These are phyloP conservation scores for Penicillium sp. DNA, from an alignment of 2,329 filamentous ascomycete species.

Conservation along the genomic window DNA sequence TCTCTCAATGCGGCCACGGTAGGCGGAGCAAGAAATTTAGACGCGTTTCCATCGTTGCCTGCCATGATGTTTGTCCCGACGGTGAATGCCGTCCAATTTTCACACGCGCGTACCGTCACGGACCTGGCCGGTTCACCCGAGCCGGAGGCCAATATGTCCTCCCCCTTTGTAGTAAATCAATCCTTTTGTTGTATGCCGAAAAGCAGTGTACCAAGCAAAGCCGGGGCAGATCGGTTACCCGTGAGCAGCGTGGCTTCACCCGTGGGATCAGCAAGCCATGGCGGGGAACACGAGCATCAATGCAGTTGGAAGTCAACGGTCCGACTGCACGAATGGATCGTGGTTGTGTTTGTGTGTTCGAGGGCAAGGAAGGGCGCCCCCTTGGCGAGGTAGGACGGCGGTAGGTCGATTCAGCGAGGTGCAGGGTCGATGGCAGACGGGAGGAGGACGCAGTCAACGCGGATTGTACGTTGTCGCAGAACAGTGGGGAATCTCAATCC, in stretches of 20 bases:
- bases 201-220: slow-evolving; percentile 22
- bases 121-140: not conserved
- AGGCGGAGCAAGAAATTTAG: slow-evolving; percentile 41
- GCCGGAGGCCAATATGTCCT: not conserved
- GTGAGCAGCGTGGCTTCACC: slow-evolving; percentile 37
- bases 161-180: not conserved
- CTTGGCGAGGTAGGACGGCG: not conserved
- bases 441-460: not conserved
- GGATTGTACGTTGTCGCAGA: slow-evolving; percentile 5
- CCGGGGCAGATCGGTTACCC: slow-evolving; percentile 42
- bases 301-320: slow-evolving; percentile 8
- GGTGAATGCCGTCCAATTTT: slow-evolving; percentile 3
- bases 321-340: slow-evolving; percentile 6
- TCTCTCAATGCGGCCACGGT: slow-evolving; percentile 42
- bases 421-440: not conserved
- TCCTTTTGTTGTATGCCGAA: not conserved
- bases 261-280: slow-evolving; percentile 39
- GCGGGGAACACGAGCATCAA: slow-evolving; percentile 17
- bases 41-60: slow-evolving; percentile 34
- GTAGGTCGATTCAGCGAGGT: not conserved
- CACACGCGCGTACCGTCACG: not conserved
- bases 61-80: slow-evolving; percentile 32
- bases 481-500: slow-evolving; percentile 11
- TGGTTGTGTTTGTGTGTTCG: not conserved
- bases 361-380: not conserved